These are phyloP conservation scores for Phylloporus arenicola DNA, from an alignment of 768 basidiomycete genomes.

Conservation along the genomic window DNA sequence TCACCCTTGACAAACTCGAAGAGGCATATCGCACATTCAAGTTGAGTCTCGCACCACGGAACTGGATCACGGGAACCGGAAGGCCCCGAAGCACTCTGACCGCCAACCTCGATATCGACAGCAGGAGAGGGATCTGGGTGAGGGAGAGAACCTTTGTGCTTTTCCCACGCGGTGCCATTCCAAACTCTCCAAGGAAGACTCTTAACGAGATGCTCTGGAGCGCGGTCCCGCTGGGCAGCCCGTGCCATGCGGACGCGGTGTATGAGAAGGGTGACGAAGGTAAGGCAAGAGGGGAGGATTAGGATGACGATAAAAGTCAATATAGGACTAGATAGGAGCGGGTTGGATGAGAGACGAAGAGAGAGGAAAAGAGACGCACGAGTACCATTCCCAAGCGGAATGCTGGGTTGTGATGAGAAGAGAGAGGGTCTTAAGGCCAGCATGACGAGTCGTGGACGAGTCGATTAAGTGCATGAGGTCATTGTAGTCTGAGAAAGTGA, in stretches of 20 bases:
- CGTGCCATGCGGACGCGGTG: conserved; percentile 83
- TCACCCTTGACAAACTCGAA: conserved; percentile 84
- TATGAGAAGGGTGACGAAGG: conserved; percentile 82
- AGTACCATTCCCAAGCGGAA: conserved; percentile 90
- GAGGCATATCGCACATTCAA: conserved; percentile 92
- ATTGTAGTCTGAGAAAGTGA: conserved; percentile 77
- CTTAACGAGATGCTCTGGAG: conserved; percentile 75
- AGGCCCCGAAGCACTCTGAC: conserved; percentile 17
- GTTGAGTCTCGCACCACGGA: conserved; percentile 75
- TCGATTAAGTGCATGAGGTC: conserved; percentile 64
- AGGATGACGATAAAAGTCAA: conserved; percentile 84
- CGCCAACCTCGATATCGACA: conserved; percentile 37
- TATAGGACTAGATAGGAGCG: conserved; percentile 52
- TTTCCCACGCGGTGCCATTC: conserved; percentile 77
- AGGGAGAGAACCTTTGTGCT: conserved; percentile 44
- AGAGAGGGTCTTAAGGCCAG: conserved; percentile 69
- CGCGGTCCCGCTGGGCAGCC: conserved; percentile 77
- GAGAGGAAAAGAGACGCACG: conserved; percentile 41
- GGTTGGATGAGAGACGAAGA: conserved; percentile 2
- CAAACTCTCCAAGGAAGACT: conserved; percentile 79
- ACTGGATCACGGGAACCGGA: conserved; percentile 34
- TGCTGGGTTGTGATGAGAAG: conserved; percentile 74
- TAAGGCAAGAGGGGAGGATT: conserved; percentile 83
- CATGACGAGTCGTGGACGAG: conserved; percentile 73
- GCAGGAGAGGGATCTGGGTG: conserved; percentile 27